Base-by-base conservation (phyloP, 805 yeast genomes). In the Maudiozyma saulgeensis region DNA sequence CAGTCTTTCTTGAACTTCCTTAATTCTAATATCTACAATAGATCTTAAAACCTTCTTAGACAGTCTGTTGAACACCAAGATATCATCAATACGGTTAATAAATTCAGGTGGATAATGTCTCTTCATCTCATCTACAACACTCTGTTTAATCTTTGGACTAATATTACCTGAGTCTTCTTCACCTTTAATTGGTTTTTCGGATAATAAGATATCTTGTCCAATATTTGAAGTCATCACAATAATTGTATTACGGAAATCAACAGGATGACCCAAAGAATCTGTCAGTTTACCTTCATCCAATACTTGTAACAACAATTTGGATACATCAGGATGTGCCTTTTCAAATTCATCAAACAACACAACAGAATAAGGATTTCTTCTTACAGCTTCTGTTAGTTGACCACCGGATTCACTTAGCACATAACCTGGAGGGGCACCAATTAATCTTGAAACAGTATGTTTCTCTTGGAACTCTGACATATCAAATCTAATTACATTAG, bases 401-500 rank as follows among this genome's bases (percentile, higher is more conserved):
- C 99, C 99, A 63, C 89, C 86, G 39, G 79, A 72, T 62, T 91
- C 99, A 69, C 89, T 90, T 48, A 96, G 93, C 21, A 91, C 96
- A 65, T 91, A 91, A 7, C 98, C 97, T 31, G 99, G 99, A 5
- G 99, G 99, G 0, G 98, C 93, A 46, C 99, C 99, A 58, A 91
- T 89, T 54, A 91, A 76, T 54, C 97, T 79, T 43, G 96, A 84
- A 6, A 93, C 82, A 0, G 96, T 77, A 68, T 89, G 96, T 64
- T 86, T 85, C 64, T 91, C 99, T 69, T 91, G 98, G 67, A 93
- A 91, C 66, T 91, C 99, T 19, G 96, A 87, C 99, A 93, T 93
- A 67, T 91, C 99, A 64, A 91, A 91, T 58, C 99, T 75, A 23
- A 90, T 80, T 35, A 91, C 89, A 9, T 96, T 80, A 42, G 80